Percentiles rank a stretch among this genome's conserved stretches.
Conservation (phyloP, 78 protist species). For the Cavenderia fasciculata region DNA sequence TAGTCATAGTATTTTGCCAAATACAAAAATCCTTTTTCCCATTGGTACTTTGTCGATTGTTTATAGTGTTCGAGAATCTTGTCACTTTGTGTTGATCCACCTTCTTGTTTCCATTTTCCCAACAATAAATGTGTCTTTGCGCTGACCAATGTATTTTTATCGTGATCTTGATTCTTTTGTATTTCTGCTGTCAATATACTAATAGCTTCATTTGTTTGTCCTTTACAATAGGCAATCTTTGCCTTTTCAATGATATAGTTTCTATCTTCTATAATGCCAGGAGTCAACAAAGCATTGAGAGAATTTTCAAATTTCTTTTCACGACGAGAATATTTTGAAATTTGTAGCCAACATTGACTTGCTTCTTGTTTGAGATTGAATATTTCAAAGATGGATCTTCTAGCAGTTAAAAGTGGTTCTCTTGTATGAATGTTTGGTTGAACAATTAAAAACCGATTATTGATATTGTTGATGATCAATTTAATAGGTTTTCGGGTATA, state of each 20-base stretch:
- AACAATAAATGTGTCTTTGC: background rate
- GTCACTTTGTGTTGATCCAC: slow-evolving; percentile 35
- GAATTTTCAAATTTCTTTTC: slow-evolving; percentile 49
- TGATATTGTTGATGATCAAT: slow-evolving; percentile 23
- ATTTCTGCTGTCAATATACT: background rate
- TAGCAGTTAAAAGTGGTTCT: slow-evolving; percentile 74
- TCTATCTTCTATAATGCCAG: background rate
- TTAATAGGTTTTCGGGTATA: background rate
- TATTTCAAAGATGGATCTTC: slow-evolving; percentile 48
- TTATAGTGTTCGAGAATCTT: slow-evolving; percentile 8
- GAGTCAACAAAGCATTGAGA: slow-evolving; percentile 35
- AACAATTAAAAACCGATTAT: slow-evolving; percentile 44
- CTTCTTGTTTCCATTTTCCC: slow-evolving; percentile 47
- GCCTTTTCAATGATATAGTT: slow-evolving; percentile 45
- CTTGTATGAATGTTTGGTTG: slow-evolving; percentile 52
- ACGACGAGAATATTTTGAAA: slow-evolving; percentile 36
- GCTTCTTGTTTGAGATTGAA: background rate
- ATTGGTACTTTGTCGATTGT: slow-evolving; percentile 4
- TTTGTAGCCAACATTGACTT: slow-evolving; percentile 20
- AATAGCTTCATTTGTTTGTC: slow-evolving; percentile 32
- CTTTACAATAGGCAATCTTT: slow-evolving; percentile 8
- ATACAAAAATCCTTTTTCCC: slow-evolving; percentile 84
- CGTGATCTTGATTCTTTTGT: background rate
- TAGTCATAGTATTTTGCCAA: slow-evolving; percentile 80
- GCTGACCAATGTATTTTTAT: background rate